phyloP scores from a whole-genome alignment of 2,329 filamentous ascomycete species.

The Monosporascus sp. region DNA sequence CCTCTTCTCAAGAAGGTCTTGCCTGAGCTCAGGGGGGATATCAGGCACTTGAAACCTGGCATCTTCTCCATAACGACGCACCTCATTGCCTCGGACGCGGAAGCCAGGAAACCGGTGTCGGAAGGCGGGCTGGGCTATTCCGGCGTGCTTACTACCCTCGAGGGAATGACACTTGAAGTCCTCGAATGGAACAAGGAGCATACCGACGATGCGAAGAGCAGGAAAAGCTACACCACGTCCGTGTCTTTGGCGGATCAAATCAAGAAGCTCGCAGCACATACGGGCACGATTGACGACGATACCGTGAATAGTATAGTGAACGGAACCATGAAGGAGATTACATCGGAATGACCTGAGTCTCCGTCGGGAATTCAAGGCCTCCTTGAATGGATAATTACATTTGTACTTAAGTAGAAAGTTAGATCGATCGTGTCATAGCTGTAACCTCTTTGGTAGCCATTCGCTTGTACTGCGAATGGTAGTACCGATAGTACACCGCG shows the following conservation, averaged over 20 bases:
- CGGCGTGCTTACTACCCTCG: constrained; percentile 33
- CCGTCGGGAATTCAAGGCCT: too few relatives aligned
- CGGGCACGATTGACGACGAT: background rate
- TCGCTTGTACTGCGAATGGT: too few relatives aligned
- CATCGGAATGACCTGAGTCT: background rate
- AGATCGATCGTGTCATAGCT: too few relatives aligned
- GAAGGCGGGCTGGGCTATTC: constrained; percentile 35
- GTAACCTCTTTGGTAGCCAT: too few relatives aligned
- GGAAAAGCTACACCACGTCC: background rate
- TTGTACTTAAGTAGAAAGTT: too few relatives aligned
- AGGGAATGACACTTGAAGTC: constrained; percentile 35
- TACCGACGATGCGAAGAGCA: constrained; percentile 6
- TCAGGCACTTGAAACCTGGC: constrained; percentile 32
- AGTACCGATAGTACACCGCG: too few relatives aligned
- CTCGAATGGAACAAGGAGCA: constrained; percentile 38
- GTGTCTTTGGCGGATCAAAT: background rate
- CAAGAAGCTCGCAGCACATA: background rate
- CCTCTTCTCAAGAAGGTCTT: constrained; percentile 23
- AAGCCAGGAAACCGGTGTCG: constrained; percentile 23
- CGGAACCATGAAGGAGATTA: background rate
- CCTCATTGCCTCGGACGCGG: constrained; percentile 30
- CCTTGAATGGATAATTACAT: too few relatives aligned
- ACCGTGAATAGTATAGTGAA: background rate
- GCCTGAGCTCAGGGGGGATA: constrained; percentile 28
- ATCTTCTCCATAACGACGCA: constrained; percentile 37